phyloP scores from a whole-genome alignment of 2,329 filamentous ascomycete species.

The Fusarium sp. region DNA sequence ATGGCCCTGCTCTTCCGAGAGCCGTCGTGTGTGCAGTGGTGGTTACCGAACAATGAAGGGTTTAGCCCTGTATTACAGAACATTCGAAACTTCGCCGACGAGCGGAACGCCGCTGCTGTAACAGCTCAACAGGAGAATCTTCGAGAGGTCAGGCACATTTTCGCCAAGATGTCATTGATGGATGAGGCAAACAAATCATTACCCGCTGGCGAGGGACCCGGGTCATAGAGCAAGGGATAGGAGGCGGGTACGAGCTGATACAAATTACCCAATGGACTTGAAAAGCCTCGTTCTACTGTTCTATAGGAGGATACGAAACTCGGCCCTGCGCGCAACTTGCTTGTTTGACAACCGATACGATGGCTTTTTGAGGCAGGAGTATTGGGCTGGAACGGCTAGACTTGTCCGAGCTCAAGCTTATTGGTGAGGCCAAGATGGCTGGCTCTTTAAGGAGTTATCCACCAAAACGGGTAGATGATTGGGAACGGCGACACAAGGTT shows the following conservation, averaged over 20 bases:
- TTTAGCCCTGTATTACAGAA: conserved; percentile 79
- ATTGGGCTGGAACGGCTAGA: background rate
- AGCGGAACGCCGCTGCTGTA: conserved; percentile 73
- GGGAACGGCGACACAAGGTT: background rate
- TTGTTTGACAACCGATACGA: background rate
- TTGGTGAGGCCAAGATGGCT: background rate
- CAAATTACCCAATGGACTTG: background rate
- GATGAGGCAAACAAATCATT: conserved; percentile 34
- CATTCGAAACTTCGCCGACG: conserved; percentile 84
- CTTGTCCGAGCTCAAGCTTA: background rate
- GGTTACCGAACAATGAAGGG: conserved; percentile 86
- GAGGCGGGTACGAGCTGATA: background rate
- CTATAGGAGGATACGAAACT: background rate
- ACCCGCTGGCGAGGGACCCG: conserved; percentile 3
- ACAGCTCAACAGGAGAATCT: conserved; percentile 73
- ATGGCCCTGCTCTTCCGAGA: conserved; percentile 83
- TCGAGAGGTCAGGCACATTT: conserved; percentile 80
- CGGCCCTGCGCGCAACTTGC: background rate
- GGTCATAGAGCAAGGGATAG: background rate
- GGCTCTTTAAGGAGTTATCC: background rate
- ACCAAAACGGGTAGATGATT: background rate
- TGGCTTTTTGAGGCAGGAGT: background rate
- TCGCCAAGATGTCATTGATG: conserved; percentile 65
- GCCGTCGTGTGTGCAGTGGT: conserved; percentile 81
- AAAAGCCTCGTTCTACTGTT: background rate